Conservation (phyloP, 1,284 basidiomycete species). For the Trichosporon faecale region DNA sequence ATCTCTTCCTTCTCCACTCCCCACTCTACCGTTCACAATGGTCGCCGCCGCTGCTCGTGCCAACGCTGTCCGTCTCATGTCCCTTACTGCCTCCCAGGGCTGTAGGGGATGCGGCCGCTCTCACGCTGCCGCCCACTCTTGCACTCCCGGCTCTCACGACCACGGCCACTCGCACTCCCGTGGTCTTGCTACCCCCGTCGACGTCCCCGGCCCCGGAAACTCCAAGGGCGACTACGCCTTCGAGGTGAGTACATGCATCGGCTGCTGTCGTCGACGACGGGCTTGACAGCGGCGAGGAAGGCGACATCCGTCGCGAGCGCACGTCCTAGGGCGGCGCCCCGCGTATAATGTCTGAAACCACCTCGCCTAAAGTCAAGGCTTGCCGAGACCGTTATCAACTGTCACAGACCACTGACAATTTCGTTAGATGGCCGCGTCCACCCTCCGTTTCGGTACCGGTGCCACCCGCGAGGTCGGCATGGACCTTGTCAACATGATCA, state of each 20-base stretch:
- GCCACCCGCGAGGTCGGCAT: constrained; percentile 82
- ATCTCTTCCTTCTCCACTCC: background rate
- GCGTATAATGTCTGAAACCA: background rate
- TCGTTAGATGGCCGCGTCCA: constrained; percentile 78
- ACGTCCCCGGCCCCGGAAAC: constrained; percentile 54
- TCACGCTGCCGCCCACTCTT: constrained; percentile 29
- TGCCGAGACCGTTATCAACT: background rate
- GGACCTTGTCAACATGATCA: constrained; percentile 42
- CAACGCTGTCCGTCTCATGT: constrained; percentile 41
- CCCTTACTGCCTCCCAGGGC: constrained; percentile 41
- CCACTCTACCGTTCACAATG: constrained; percentile 28
- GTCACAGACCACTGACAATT: constrained; percentile 15
- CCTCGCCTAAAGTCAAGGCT: constrained; percentile 5
- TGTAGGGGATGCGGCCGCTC: constrained; percentile 47
- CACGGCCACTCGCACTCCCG: constrained; percentile 31
- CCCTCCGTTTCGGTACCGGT: constrained; percentile 82
- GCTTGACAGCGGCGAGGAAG: background rate
- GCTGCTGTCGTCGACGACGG: background rate
- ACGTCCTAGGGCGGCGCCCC: background rate
- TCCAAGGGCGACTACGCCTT: constrained; percentile 90
- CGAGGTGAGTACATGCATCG: constrained; percentile 61
- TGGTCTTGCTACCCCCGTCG: constrained; percentile 74
- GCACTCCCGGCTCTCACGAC: constrained; percentile 12
- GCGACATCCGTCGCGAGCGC: background rate
- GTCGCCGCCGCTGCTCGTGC: constrained; percentile 37